Evolutionary conservation across 2,329 filamentous ascomycete species (phyloP).

Genomic region (Nothophaeocryptopus gaeumannii): DNA sequence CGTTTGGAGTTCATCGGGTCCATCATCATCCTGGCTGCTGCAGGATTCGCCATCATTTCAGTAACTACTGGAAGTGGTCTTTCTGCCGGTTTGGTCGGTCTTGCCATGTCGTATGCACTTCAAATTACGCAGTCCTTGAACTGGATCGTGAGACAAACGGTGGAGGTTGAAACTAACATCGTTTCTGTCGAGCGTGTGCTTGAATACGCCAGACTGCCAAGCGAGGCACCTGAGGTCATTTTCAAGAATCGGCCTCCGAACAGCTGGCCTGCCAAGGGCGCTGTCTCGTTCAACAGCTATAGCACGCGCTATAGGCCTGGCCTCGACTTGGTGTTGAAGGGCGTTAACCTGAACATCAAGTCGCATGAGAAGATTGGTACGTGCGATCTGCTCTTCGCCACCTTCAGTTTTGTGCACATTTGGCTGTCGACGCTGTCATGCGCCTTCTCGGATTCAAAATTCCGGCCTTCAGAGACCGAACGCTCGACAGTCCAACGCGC

Average conservation of each 20-base stretch:
- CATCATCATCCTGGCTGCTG: constrained; percentile 84
- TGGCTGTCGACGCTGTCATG: too few species aligned
- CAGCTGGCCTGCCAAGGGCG: constrained; percentile 86
- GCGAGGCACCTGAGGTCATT: constrained; percentile 91
- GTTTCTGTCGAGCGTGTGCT: constrained; percentile 96
- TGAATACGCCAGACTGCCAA: constrained; percentile 87
- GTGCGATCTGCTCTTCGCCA: constrained; percentile 36
- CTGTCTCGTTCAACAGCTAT: constrained; percentile 87
- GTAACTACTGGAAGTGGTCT: constrained; percentile 66
- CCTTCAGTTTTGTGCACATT: too few species aligned
- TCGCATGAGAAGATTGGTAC: constrained; percentile 86
- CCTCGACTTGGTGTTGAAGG: constrained; percentile 87
- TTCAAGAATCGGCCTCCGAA: constrained; percentile 81
- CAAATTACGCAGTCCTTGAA: constrained; percentile 97
- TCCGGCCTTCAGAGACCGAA: too few species aligned
- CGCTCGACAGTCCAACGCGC: too few species aligned
- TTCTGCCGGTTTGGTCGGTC: constrained; percentile 74
- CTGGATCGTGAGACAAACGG: constrained; percentile 97
- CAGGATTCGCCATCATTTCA: constrained; percentile 76
- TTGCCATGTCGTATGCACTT: constrained; percentile 94
- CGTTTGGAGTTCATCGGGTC: constrained; percentile 94
- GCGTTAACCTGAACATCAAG: constrained; percentile 88
- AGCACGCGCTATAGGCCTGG: constrained; percentile 89
- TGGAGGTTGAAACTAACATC: constrained; percentile 99
- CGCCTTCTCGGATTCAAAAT: too few species aligned